Evolutionary conservation across 116 monocot genomes (phyloP), one percentile per base, ranked within the genome.

Genomic region (Papilionanthe hybrid): DNA sequence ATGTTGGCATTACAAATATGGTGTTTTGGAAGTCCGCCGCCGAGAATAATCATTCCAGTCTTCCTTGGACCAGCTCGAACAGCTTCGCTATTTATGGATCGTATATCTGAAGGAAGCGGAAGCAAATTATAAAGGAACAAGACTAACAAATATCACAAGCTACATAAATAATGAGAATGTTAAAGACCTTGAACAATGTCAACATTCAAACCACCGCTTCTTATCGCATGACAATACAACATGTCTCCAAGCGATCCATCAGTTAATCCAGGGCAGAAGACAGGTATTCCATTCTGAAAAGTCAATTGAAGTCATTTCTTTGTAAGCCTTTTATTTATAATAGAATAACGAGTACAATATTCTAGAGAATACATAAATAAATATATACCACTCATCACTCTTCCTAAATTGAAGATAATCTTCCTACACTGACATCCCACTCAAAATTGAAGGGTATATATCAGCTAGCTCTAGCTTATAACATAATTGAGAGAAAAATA

Each of bases 241-340:
- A 95, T 95, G 82, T 95, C 95, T n/a, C 95, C 93, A 30, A 96
- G 72, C 48, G 96, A 96, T 41, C 96, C 96, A 87, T 96, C 93
- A 67, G 96, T 96, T 81, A 96, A 58, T 78, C 81, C 90, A 2
- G 91, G 93, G 78, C 96, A 96, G 60, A 84, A 96, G 50, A 93
- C 93, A 48, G 95, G 91, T 42, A 96, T 81, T 30, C 76, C 72
- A 83, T 93, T 95, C 93, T 93, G 78, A 53, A 78, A 41, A 82
- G 67, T 37, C 3, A 37, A 37, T 37, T 37, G 37, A 37, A 37
- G 37, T 37, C 37, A 37, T 37, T 37, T 37, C 0, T 37, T 37
- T 37, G 37, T 37, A 37, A 37, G 37, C 37, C 37, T 37, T 37
- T 37, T 60, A 60, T 22, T 60, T 60, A 23, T 23, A 22, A 60